Conservation (phyloP, 2,329 filamentous ascomycete genomes). For the Alternaria atra region DNA sequence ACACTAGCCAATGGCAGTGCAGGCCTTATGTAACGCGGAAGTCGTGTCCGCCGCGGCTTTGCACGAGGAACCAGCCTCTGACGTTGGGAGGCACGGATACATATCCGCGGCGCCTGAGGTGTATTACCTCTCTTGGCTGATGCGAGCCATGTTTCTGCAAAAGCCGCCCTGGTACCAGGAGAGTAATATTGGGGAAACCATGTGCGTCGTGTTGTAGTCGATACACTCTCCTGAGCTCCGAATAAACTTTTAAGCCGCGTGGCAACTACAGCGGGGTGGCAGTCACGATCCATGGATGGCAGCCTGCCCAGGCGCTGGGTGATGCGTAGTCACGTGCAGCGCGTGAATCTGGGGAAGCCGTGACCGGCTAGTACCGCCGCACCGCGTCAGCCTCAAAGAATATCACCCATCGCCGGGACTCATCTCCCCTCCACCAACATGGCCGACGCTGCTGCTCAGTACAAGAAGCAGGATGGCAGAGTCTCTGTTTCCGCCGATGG, state of each 20-base stretch:
- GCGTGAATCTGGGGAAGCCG: conserved; percentile 25
- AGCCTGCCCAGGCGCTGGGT: not conserved
- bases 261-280: not conserved
- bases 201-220: not conserved
- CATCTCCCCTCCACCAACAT: conserved; percentile 35
- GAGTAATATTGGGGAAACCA: not conserved
- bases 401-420: not conserved
- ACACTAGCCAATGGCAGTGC: conserved; percentile 22
- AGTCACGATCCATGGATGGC: not conserved
- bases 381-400: conserved; percentile 11
- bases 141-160: not conserved
- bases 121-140: conserved; percentile 12
- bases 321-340: conserved; percentile 22
- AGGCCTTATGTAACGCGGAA: conserved; percentile 20
- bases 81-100: conserved; percentile 18
- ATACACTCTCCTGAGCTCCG: not conserved
- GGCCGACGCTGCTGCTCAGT: conserved; percentile 60
- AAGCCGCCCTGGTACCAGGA: not conserved
- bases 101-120: conserved; percentile 23
- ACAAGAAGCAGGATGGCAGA: conserved; percentile 96
- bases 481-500: conserved; percentile 78
- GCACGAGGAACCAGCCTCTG: conserved; percentile 9
- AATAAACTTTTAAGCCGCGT: not conserved
- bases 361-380: conserved; percentile 15
- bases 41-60: conserved; percentile 1